A percentile compares a stretch with the other conserved stretches of the same genome.
phyloP scores from a whole-genome alignment of 257 asterid genomes.

The Petrea volubilis region DNA sequence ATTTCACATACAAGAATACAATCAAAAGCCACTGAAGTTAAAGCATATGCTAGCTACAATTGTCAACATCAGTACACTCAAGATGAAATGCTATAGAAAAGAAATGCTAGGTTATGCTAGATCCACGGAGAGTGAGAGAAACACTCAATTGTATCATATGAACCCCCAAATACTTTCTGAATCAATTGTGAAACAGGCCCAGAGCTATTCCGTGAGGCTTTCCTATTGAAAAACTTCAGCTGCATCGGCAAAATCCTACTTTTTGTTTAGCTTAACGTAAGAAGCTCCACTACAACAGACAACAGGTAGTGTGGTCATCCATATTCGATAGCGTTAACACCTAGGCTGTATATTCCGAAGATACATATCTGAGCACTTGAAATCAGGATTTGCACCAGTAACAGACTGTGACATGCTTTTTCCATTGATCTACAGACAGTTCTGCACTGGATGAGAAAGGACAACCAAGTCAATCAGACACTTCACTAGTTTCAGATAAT shows the following conservation, averaged over 20 bases:
- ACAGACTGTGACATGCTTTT: neutral
- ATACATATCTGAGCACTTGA: conserved; percentile 7
- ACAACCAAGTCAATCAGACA: neutral
- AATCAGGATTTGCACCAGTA: neutral
- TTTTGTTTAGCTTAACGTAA: neutral
- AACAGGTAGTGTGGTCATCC: neutral
- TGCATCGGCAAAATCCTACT: conserved; percentile 14
- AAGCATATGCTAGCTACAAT: neutral
- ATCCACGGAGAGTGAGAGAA: neutral
- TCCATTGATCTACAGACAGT: neutral
- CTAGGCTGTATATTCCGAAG: neutral
- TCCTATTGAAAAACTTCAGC: conserved; percentile 16
- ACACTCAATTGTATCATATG: neutral
- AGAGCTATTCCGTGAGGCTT: conserved; percentile 15
- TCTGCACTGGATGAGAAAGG: conserved; percentile 22
- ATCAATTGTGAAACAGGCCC: conserved; percentile 5
- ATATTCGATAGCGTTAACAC: conserved; percentile 9
- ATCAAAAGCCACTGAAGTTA: neutral
- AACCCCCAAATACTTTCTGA: conserved; percentile 13
- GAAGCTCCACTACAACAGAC: neutral
- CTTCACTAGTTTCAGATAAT: neutral
- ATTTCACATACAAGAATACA: neutral
- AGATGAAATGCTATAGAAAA: neutral
- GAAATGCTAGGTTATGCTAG: neutral
- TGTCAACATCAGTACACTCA: neutral